phyloP scores from a whole-genome alignment of 129 eudicot genomes.

The Tagetes patula region DNA sequence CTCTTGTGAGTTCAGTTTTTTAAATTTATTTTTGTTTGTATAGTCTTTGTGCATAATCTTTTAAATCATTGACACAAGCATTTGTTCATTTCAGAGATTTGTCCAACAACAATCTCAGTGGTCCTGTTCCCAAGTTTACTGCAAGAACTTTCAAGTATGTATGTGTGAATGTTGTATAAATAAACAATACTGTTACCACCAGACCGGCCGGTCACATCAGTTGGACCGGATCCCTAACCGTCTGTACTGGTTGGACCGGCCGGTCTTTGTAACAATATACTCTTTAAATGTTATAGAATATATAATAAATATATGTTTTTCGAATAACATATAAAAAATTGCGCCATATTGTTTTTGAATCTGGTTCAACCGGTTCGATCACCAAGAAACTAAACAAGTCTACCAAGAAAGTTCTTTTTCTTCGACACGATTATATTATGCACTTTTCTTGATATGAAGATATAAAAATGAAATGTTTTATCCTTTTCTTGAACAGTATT shows the following conservation, averaged over 20 bases:
- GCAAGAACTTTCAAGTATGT: constrained; percentile 89
- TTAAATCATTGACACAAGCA: constrained; percentile 26
- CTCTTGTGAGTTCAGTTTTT: constrained; percentile 70
- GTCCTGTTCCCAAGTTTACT: constrained; percentile 83
- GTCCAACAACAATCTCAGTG: constrained; percentile 98
- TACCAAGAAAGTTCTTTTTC: constrained; percentile 4
- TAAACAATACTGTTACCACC: neutral
- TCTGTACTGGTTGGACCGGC: no score
- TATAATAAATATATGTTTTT: no score
- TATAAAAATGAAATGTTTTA: neutral
- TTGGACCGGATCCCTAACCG: neutral
- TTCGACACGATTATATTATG: constrained; percentile 9
- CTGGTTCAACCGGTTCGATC: neutral
- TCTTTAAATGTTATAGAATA: no score
- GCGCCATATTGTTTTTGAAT: no score
- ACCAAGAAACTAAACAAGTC: neutral
- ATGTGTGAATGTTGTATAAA: constrained; percentile 13
- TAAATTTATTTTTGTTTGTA: constrained; percentile 21
- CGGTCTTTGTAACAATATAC: neutral
- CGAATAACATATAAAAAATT: no score
- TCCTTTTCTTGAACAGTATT: constrained; percentile 46
- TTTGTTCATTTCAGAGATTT: constrained; percentile 68
- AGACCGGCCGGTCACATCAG: neutral
- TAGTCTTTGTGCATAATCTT: constrained; percentile 26
- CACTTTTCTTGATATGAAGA: neutral